These are phyloP conservation scores for Escallonia herrerae DNA, from an alignment of 129 eudicot genomes.

Conservation along the genomic window DNA sequence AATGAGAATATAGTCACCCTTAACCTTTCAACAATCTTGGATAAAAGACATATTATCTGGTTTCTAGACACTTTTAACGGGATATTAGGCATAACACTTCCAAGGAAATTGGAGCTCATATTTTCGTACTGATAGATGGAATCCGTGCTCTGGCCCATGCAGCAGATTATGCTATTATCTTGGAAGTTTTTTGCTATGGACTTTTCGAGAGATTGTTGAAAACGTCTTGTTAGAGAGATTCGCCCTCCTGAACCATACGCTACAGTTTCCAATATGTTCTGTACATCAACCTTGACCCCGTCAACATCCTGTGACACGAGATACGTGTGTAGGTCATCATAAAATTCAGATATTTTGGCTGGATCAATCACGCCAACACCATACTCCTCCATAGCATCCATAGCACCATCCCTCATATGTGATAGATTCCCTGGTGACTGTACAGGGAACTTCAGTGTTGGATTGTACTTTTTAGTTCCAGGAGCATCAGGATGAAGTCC, in stretches of 20 bases:
- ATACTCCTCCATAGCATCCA: constrained; percentile 35
- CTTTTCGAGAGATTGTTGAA: constrained; percentile 35
- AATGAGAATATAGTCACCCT: neutral
- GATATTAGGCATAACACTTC: too few relatives aligned
- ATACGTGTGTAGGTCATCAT: constrained; percentile 40
- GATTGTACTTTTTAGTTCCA: constrained; percentile 31
- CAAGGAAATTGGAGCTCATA: neutral
- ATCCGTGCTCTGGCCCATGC: constrained; percentile 48
- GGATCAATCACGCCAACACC: constrained; percentile 41
- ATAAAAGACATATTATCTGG: too few relatives aligned
- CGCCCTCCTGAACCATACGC: constrained; percentile 35
- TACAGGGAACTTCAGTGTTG: constrained; percentile 24
- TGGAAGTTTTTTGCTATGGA: constrained; percentile 30
- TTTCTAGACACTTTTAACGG: too few relatives aligned
- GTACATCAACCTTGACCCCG: constrained; percentile 50
- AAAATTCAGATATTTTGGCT: constrained; percentile 27
- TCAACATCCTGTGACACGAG: constrained; percentile 33
- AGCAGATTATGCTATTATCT: constrained; percentile 43
- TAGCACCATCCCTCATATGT: constrained; percentile 28
- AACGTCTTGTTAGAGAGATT: constrained; percentile 31
- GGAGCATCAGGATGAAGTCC: constrained; percentile 39
- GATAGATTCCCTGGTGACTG: constrained; percentile 43
- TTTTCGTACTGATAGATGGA: constrained; percentile 34
- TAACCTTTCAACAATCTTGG: neutral
- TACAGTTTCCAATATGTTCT: constrained; percentile 40